phyloP scores from a whole-genome alignment of 2,329 filamentous ascomycete genomes.

The Fusarium chuoi region DNA sequence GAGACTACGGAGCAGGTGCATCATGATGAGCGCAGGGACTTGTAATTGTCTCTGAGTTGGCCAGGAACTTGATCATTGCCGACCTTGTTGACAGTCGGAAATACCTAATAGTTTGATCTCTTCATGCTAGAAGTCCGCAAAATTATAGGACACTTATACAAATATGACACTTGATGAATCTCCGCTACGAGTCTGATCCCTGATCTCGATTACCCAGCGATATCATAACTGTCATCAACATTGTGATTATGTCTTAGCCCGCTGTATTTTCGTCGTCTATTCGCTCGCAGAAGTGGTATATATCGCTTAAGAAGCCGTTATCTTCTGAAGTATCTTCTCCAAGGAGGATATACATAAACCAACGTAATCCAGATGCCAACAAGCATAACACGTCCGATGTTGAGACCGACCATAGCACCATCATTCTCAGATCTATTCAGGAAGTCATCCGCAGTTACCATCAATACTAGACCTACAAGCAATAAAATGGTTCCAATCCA shows the following conservation, averaged over 20 bases:
- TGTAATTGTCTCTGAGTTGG: neutral
- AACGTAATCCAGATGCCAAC: neutral
- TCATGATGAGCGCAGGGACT: constrained; percentile 1
- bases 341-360: neutral
- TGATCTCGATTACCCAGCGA: fast-evolving
- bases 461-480: neutral
- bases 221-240: fast-evolving
- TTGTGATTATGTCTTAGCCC: neutral
- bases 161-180: neutral
- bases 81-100: too few relatives aligned
- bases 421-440: neutral
- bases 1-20: neutral
- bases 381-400: neutral
- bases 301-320: fast-evolving
- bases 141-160: neutral
- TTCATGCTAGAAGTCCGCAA: neutral
- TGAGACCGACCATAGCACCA: neutral
- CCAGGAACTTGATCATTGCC: neutral
- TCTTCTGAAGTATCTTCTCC: fast-evolving
- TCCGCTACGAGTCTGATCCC: neutral
- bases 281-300: too few relatives aligned
- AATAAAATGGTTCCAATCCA: neutral
- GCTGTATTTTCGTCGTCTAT: too few relatives aligned
- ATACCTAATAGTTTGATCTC: neutral
- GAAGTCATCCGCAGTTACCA: neutral